A percentile compares a stretch with the other conserved stretches of the same genome.
These are phyloP conservation scores for Lolium perenne DNA, from an alignment of 176 grass and related monocot species.

Conservation along the genomic window DNA sequence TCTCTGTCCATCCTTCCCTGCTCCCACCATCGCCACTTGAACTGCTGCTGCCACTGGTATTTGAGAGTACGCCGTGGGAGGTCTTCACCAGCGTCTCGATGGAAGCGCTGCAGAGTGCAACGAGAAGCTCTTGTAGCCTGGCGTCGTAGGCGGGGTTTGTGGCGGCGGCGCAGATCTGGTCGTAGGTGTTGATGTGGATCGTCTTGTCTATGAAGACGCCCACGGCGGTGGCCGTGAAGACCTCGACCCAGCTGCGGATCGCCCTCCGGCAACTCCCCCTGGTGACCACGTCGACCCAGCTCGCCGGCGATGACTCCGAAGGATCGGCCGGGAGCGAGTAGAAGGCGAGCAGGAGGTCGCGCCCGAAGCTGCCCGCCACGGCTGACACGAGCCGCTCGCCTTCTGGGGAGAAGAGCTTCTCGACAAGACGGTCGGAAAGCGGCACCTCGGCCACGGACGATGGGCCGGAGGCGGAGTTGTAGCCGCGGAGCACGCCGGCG, in stretches of 20 bases:
- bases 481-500: constrained; percentile 54
- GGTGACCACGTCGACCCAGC: constrained; percentile 64
- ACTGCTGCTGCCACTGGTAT: neutral
- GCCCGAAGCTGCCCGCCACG: constrained; percentile 67
- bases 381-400: constrained; percentile 69
- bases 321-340: constrained; percentile 42
- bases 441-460: neutral
- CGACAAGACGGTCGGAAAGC: constrained; percentile 59
- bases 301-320: constrained; percentile 6
- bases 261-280: constrained; percentile 45
- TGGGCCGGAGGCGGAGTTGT: constrained; percentile 10
- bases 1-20: constrained; percentile 49
- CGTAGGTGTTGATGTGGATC: constrained; percentile 92
- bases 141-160: constrained; percentile 76
- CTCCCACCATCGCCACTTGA: constrained; percentile 11
- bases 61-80: constrained; percentile 57
- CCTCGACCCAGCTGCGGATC: constrained; percentile 57
- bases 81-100: constrained; percentile 79
- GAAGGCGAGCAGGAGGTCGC: constrained; percentile 64
- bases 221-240: constrained; percentile 78
- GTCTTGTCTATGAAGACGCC: constrained; percentile 89
- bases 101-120: constrained; percentile 66
- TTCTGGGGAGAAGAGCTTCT: constrained; percentile 60
- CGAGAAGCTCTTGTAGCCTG: constrained; percentile 64
- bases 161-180: constrained; percentile 81